These are phyloP conservation scores for Phytophthora tentaculata DNA, from an alignment of 352 stramenopile genomes.

Conservation along the genomic window DNA sequence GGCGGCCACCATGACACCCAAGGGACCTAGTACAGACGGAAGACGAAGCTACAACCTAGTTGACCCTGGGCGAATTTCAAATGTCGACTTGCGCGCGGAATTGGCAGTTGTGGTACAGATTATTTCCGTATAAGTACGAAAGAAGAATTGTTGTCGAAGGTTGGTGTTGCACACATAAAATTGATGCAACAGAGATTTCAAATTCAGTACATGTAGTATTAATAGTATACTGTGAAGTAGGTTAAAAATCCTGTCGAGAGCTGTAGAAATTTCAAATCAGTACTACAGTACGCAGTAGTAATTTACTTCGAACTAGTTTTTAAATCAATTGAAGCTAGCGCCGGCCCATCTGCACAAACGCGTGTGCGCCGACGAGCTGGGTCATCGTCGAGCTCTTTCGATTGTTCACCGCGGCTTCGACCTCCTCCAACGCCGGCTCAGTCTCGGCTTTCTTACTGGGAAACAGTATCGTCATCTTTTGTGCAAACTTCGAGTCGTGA, in stretches of 20 bases:
- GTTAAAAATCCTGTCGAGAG: too few species aligned
- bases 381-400: slow-evolving; percentile 25
- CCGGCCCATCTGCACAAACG: slow-evolving; percentile 20
- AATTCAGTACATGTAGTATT: too few species aligned
- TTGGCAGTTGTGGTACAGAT: not conserved
- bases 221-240: too few species aligned
- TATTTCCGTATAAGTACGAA: slow-evolving; percentile 14
- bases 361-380: slow-evolving; percentile 23
- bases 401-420: slow-evolving; percentile 13
- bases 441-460: slow-evolving; percentile 9
- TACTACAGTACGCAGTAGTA: too few species aligned
- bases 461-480: slow-evolving; percentile 31
- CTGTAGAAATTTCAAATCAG: too few species aligned
- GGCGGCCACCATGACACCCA: slow-evolving; percentile 56
- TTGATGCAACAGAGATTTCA: too few species aligned
- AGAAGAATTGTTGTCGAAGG: slow-evolving; percentile 5
- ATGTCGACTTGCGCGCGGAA: slow-evolving; percentile 12
- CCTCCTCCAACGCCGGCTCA: slow-evolving; percentile 1
- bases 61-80: slow-evolving; percentile 11
- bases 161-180: slow-evolving; percentile 7
- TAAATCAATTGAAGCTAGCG: slow-evolving; percentile 12
- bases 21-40: slow-evolving; percentile 1
- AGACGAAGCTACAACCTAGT: not conserved
- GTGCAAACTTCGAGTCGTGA: slow-evolving; percentile 23
- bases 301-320: too few species aligned